These are phyloP conservation scores for Metarhizium guizhouense DNA, from an alignment of 2,329 filamentous ascomycete genomes.

Conservation along the genomic window DNA sequence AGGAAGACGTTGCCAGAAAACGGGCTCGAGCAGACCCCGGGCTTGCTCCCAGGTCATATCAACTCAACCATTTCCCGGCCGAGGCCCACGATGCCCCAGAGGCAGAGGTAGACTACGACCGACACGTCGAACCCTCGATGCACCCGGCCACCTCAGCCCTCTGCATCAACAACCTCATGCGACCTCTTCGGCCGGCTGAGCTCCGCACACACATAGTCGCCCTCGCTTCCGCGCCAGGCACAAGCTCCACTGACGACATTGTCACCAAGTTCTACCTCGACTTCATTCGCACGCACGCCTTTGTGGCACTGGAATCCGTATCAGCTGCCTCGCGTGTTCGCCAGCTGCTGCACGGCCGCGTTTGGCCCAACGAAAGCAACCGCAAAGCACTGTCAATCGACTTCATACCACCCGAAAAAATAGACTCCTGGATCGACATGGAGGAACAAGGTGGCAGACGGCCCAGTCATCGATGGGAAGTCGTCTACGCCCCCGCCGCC, in stretches of 20 bases:
- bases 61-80: neutral
- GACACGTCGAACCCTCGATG: conserved; percentile 43
- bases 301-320: conserved; percentile 61
- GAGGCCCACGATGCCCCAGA: conserved; percentile 7
- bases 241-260: conserved; percentile 39
- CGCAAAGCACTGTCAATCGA: conserved; percentile 82
- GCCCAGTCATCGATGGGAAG: conserved; percentile 54
- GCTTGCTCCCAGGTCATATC: neutral
- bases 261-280: conserved; percentile 72
- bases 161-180: conserved; percentile 87
- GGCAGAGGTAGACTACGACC: conserved; percentile 23
- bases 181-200: conserved; percentile 62
- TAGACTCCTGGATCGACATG: conserved; percentile 63
- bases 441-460: conserved; percentile 47
- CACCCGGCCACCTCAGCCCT: conserved; percentile 68
- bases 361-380: conserved; percentile 82
- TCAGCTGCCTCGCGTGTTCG: conserved; percentile 70
- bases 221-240: conserved; percentile 52
- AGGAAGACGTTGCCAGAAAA: conserved; percentile 45
- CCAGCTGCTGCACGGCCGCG: conserved; percentile 61
- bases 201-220: conserved; percentile 61
- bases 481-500: conserved; percentile 54
- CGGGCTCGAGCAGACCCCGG: conserved; percentile 33
- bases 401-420: conserved; percentile 70
- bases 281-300: conserved; percentile 77